Percentiles rank a stretch among this genome's conserved stretches.
Conservation (phyloP, 352 stramenopile species). For the Elongisporangium undulatum region DNA sequence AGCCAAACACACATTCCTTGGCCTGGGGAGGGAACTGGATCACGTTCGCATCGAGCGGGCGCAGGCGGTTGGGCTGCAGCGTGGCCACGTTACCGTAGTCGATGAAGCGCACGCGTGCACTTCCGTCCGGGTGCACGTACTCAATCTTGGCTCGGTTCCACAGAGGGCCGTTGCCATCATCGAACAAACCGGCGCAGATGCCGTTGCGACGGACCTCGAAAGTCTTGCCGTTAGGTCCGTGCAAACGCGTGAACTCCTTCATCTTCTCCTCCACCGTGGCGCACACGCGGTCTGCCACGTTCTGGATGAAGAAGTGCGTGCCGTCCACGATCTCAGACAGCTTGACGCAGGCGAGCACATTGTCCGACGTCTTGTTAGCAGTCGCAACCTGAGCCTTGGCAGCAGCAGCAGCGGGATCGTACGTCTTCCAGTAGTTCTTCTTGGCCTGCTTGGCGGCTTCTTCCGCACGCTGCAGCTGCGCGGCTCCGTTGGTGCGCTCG, state of each 20-base stretch:
- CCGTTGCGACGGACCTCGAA: constrained; percentile 90
- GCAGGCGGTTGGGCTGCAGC: constrained; percentile 77
- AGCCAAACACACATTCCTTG: constrained; percentile 81
- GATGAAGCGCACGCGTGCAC: constrained; percentile 88
- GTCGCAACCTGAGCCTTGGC: constrained; percentile 39
- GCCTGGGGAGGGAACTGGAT: constrained; percentile 88
- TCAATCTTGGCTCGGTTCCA: constrained; percentile 96
- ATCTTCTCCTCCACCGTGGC: constrained; percentile 92
- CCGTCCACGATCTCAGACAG: constrained; percentile 94
- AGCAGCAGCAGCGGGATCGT: constrained; percentile 54
- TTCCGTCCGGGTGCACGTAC: constrained; percentile 55
- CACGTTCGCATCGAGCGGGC: constrained; percentile 88
- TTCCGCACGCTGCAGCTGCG: constrained; percentile 78
- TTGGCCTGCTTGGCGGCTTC: constrained; percentile 88
- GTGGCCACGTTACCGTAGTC: constrained; percentile 95
- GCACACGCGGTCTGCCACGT: constrained; percentile 83
- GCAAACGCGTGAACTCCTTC: constrained; percentile 87
- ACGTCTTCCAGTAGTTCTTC: constrained; percentile 93
- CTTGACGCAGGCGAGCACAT: constrained; percentile 72
- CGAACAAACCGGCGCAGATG: constrained; percentile 93
- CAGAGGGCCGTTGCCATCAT: constrained; percentile 89
- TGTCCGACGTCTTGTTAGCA: constrained; percentile 50
- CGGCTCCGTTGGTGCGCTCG: constrained; percentile 84
- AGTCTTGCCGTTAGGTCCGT: constrained; percentile 85
- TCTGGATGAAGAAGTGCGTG: constrained; percentile 93